Base-by-base conservation (phyloP, 208 protist species). In the Crithidia thermophila region DNA sequence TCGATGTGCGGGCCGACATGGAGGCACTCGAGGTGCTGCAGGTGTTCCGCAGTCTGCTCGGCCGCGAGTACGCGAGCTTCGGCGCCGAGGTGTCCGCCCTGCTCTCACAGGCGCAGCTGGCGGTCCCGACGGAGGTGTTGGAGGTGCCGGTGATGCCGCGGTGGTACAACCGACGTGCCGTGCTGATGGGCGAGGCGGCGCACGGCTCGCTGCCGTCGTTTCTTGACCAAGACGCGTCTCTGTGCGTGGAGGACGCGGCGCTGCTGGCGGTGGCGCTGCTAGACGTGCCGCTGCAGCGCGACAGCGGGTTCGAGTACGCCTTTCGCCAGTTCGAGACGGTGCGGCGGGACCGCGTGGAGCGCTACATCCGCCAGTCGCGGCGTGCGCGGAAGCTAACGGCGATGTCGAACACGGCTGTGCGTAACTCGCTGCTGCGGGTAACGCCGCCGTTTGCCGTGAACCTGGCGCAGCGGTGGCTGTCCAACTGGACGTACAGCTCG, bases 161-260 rank as follows among this genome's bases (percentile, higher is more conserved):
- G 20, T 96, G 91, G 89, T 94, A 78, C 73, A 96, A 96, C 71
- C 85, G 85, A 21, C 78, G 91, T 4, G 91, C 91, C 4, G 85
- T 96, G 47, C 62, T 96, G 8, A 81, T 94, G 39, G 91, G 91
- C 14, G 91, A 96, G 55, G 88, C 91, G 0, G 91, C 91, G 1
- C 91, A 96, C 69, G 91, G 88, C 5, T 74, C 87, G 9, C 47
- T 94, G 47, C 91, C 91, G n/a, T 96, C 84, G 1, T 89, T 94
- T 60, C 77, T 96, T 3, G 64, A 82, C 14, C 88, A 94, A 43
- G 91, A 96, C 53, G 85, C 91, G 14, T 94, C 87, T 2, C 66
- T 96, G 37, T 96, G 91, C 62, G 87, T 96, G 8, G 88, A 96
- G 58, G 91, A 96, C 56, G 91, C 91, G 18, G 91, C 91, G 3